Base-by-base conservation (phyloP, 1,284 basidiomycete genomes). In the Polyporus tsugae region DNA sequence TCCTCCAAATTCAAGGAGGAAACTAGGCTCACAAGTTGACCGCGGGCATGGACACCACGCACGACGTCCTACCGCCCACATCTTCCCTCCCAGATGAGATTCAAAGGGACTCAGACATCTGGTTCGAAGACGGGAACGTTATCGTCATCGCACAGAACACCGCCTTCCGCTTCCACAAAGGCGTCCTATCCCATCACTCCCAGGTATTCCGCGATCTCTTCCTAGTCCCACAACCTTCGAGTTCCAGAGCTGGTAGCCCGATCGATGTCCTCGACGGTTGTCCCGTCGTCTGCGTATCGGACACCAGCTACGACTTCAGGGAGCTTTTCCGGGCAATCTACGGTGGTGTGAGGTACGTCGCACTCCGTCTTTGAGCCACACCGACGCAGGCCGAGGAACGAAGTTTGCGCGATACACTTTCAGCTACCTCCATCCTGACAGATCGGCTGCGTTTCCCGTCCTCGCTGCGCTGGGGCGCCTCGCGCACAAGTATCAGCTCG, bases 401-500 rank as follows among this genome's bases (percentile, higher is more conserved):
- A 52, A 5, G 4, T 33, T 39, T 33, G 25, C 15, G 11, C 25
- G 13, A 39, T 29, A 39, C 4, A 19, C 36, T 59, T 59, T 17
- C 36, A 59, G 57, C 57, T 59, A 55, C 52, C 52, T 55, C 52
- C 29, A 55, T 33, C 52, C 52, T 2, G 29, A 17, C 52, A 61
- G 19, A 13, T 44, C 39, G 15, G 42, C n/a, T 2, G 17, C 61
- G 7, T 53, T 53, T 25, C n/a, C 61, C 33, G 53, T n/a, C 38
- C 61, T 22, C 58, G 65, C 39, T 41, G 59, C 39, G 42, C 55
- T 29, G 35, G 65, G 15, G 1, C 52, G 52, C 6, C 25, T 53
- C 25, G 60, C 35, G 38, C 63, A 67, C 65, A 65, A 65, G 57
- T 70, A 70, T 22, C 59, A 64, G 15, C 29, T 55, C 29, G 52